phyloP scores from a whole-genome alignment of 2,329 filamentous ascomycete species.

The Fusarium palustre region DNA sequence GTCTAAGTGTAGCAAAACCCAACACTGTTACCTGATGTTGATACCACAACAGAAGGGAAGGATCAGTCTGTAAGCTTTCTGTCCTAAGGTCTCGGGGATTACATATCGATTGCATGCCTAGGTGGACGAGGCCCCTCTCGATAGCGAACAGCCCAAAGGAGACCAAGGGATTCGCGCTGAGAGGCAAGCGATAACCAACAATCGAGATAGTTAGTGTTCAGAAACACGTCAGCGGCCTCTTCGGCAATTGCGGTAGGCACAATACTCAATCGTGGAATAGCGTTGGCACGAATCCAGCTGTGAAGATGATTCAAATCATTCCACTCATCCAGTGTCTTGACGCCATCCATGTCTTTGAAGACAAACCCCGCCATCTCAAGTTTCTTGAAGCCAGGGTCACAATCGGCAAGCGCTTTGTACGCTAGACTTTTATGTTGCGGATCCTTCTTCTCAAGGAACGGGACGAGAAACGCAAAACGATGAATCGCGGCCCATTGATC shows the following conservation, averaged over 20 bases:
- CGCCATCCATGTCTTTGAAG: neutral
- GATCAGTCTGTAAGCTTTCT: neutral
- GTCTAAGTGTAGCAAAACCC: neutral
- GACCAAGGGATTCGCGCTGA: neutral
- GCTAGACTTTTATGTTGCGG: neutral
- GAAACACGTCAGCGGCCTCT: neutral
- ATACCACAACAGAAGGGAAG: neutral
- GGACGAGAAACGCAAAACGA: neutral
- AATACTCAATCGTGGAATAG: neutral
- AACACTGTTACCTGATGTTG: neutral
- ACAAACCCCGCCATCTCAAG: neutral
- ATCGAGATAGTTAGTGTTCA: neutral
- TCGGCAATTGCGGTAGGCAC: neutral
- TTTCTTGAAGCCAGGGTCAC: neutral
- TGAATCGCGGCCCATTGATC: neutral
- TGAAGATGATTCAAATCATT: neutral
- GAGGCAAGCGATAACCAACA: neutral
- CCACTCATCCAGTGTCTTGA: neutral
- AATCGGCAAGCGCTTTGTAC: neutral
- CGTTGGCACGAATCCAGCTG: neutral
- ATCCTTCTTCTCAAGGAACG: neutral
- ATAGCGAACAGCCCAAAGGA: neutral
- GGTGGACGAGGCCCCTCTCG: fast-evolving
- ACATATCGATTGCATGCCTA: neutral
- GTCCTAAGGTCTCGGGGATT: neutral